Evolutionary conservation across 2,329 filamentous ascomycete species (phyloP).

Genomic region (Penicillium corylophilum): DNA sequence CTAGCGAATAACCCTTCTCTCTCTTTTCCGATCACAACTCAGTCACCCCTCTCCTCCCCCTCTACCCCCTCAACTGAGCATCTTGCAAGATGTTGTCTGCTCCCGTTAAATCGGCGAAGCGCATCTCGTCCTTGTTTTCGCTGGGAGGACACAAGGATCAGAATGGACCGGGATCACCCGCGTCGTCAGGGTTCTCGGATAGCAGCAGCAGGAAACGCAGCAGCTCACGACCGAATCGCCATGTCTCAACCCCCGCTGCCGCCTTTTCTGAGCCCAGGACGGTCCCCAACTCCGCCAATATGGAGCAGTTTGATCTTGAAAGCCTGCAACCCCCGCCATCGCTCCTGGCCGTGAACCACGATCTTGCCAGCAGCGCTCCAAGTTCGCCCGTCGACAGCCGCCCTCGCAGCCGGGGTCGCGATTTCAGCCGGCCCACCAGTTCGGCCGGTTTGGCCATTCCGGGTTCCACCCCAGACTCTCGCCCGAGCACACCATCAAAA

Average conservation of each 20-base stretch:
- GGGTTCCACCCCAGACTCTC: conserved; percentile 34
- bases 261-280: conserved; percentile 29
- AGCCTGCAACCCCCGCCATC: conserved; percentile 41
- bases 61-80: conserved; percentile 3
- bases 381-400: conserved; percentile 34
- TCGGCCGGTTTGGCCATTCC: conserved; percentile 36
- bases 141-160: conserved; percentile 39
- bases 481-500: conserved; percentile 38
- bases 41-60: conserved; percentile 2
- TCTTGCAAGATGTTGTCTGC: conserved; percentile 38
- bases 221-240: conserved; percentile 33
- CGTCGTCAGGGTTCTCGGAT: conserved; percentile 19
- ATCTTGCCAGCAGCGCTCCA: conserved; percentile 34
- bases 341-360: conserved; percentile 38
- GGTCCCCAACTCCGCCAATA: conserved; percentile 23
- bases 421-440: conserved; percentile 35
- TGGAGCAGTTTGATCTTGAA: conserved; percentile 32
- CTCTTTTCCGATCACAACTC: conserved; percentile 4
- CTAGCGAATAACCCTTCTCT: conserved; percentile 19
- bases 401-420: conserved; percentile 39
- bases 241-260: conserved; percentile 35
- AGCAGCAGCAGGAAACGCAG: conserved; percentile 27
- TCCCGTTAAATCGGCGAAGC: conserved; percentile 45
- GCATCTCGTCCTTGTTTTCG: conserved; percentile 48
- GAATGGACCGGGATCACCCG: conserved; percentile 30